A percentile compares a stretch with the other conserved stretches of the same genome.
These are phyloP conservation scores for Russula virescens DNA, from an alignment of 768 basidiomycete species.

Conservation along the genomic window DNA sequence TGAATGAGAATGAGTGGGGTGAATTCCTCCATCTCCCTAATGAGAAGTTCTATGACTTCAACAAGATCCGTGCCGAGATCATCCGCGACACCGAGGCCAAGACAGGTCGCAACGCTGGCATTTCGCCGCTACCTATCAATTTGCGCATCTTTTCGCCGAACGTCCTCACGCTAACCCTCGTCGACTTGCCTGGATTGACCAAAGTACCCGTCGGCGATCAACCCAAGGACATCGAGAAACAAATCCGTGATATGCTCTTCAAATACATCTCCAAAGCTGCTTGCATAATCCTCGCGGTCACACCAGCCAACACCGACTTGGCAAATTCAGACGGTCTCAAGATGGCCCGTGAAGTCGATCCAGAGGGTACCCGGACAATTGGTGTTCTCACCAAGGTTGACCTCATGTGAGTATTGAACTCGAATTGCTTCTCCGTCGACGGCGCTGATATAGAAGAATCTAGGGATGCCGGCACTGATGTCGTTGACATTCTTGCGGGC, in stretches of 20 bases:
- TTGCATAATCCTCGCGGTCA: constrained; percentile 95
- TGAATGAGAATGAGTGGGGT: constrained; percentile 96
- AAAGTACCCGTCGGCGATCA: constrained; percentile 96
- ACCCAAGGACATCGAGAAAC: constrained; percentile 94
- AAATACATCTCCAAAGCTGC: constrained; percentile 94
- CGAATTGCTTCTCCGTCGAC: constrained; percentile 2
- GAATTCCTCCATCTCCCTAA: constrained; percentile 96
- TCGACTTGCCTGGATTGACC: constrained; percentile 94
- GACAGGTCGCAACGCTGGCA: constrained; percentile 97
- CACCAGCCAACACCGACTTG: constrained; percentile 92
- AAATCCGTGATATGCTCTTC: constrained; percentile 93
- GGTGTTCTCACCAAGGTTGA: constrained; percentile 99
- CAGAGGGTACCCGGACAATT: constrained; percentile 93
- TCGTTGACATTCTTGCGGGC: constrained; percentile 97
- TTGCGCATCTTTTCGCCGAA: constrained; percentile 96
- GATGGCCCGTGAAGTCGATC: constrained; percentile 94
- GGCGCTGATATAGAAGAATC: constrained; percentile 14
- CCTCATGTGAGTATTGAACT: constrained; percentile 64
- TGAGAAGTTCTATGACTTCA: constrained; percentile 97
- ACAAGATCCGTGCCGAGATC: constrained; percentile 95
- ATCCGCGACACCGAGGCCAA: constrained; percentile 96
- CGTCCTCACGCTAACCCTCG: constrained; percentile 93
- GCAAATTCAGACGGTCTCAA: constrained; percentile 98
- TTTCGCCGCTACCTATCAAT: constrained; percentile 96
- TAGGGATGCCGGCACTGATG: constrained; percentile 96